Evolutionary conservation across 495 filamentous ascomycete species (phyloP).

Genomic region (Daldinia vernicosa): DNA sequence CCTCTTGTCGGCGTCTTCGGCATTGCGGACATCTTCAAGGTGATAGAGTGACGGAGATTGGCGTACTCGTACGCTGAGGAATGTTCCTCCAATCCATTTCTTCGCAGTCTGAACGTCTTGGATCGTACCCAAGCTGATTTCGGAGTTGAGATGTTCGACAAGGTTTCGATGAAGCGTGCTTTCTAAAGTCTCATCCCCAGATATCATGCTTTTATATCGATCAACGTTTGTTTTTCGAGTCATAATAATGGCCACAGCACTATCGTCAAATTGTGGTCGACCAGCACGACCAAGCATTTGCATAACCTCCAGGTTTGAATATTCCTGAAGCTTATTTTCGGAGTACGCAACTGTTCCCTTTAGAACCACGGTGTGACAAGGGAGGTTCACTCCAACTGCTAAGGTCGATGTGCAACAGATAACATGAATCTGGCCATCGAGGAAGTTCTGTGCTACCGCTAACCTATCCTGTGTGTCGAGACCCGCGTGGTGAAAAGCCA

Average conservation of each 20-base stretch:
- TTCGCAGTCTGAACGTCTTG: slow-evolving; percentile 74
- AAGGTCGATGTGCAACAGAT: slow-evolving; percentile 97
- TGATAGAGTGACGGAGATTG: slow-evolving; percentile 83
- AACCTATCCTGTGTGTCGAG: slow-evolving; percentile 75
- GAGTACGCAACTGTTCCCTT: slow-evolving; percentile 86
- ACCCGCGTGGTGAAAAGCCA: slow-evolving; percentile 95
- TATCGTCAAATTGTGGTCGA: slow-evolving; percentile 90
- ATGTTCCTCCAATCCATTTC: slow-evolving; percentile 85
- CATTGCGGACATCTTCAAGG: slow-evolving; percentile 50
- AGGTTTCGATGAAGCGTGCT: slow-evolving; percentile 88
- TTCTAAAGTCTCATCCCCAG: slow-evolving; percentile 84
- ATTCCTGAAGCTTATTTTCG: slow-evolving; percentile 72
- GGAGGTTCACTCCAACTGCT: slow-evolving; percentile 92
- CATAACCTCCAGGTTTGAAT: slow-evolving; percentile 93
- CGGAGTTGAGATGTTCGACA: slow-evolving; percentile 93
- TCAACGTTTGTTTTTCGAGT: slow-evolving; percentile 72
- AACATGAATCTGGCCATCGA: slow-evolving; percentile 79
- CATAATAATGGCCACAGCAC: slow-evolving; percentile 86
- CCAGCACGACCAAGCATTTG: slow-evolving; percentile 98
- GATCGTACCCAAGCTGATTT: slow-evolving; percentile 87
- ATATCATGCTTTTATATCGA: slow-evolving; percentile 84
- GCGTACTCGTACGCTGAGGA: slow-evolving; percentile 83
- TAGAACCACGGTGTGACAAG: slow-evolving; percentile 90
- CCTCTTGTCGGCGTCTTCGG: slow-evolving; percentile 70
- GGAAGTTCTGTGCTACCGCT: slow-evolving; percentile 75